A percentile compares a stretch with the other conserved stretches of the same genome.
phyloP scores from a whole-genome alignment of 108 stramenopile genomes.

The Stephanodiscus minutulus region DNA sequence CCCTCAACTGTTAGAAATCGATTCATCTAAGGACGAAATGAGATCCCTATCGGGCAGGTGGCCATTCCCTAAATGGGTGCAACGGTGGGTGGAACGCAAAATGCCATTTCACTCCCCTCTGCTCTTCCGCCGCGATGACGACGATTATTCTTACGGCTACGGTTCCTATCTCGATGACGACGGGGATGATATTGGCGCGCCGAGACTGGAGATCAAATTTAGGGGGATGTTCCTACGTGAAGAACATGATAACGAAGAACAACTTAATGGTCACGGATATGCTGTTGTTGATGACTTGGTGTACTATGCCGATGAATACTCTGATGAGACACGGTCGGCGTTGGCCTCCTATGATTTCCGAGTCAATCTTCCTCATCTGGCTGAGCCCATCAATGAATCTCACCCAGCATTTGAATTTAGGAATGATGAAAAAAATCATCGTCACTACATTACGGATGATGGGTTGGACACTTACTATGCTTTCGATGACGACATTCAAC shows the following conservation, averaged over 20 bases:
- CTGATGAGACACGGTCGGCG: slow-evolving; percentile 9
- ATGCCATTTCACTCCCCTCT: slow-evolving; percentile 42
- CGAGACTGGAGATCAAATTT: background rate
- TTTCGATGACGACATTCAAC: slow-evolving; percentile 55
- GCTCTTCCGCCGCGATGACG: slow-evolving; percentile 34
- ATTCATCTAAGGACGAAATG: background rate
- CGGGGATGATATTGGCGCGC: background rate
- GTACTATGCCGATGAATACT: slow-evolving; percentile 20
- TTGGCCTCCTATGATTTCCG: background rate
- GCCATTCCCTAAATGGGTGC: slow-evolving; percentile 14
- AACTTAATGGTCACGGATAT: slow-evolving; percentile 40
- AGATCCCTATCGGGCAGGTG: background rate
- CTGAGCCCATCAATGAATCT: slow-evolving; percentile 1
- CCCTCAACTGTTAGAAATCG: background rate
- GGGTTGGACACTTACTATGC: slow-evolving; percentile 55
- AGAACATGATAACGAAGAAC: slow-evolving; percentile 6
- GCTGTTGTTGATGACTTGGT: slow-evolving; percentile 48
- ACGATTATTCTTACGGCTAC: slow-evolving; percentile 13
- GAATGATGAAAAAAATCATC: slow-evolving; percentile 19
- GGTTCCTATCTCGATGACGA: slow-evolving; percentile 23
- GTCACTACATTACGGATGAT: slow-evolving; percentile 39
- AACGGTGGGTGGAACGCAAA: slow-evolving; percentile 27
- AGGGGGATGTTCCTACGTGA: slow-evolving; percentile 22
- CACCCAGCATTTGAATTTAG: slow-evolving; percentile 13
- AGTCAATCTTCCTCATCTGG: slow-evolving; percentile 7